phyloP scores from a whole-genome alignment of 2,329 filamentous ascomycete genomes.

The Bipolaris cookei region DNA sequence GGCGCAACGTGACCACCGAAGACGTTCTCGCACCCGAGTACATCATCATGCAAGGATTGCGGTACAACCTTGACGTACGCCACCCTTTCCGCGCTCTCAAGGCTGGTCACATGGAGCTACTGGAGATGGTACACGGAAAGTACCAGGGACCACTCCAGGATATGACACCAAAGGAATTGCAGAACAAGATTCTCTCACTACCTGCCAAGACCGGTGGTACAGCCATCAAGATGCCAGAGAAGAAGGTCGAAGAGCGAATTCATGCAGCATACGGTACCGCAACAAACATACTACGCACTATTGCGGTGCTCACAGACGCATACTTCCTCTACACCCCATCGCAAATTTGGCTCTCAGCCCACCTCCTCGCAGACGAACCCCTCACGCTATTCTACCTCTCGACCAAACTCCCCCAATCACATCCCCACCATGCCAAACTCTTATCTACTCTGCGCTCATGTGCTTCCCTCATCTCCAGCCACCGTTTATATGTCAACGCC shows the following conservation, averaged over 20 bases:
- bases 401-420: slow-evolving; percentile 50
- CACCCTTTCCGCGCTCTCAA: slow-evolving; percentile 90
- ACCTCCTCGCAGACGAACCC: slow-evolving; percentile 75
- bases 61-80: slow-evolving; percentile 91
- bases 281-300: slow-evolving; percentile 61
- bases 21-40: slow-evolving; percentile 92
- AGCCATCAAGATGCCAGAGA: slow-evolving; percentile 19
- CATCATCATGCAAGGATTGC: slow-evolving; percentile 85
- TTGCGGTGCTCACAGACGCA: slow-evolving; percentile 86
- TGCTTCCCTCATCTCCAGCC: slow-evolving; percentile 48
- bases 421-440: slow-evolving; percentile 42
- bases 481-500: slow-evolving; percentile 29
- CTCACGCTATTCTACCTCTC: slow-evolving; percentile 59
- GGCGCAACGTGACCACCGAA: slow-evolving; percentile 68
- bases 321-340: slow-evolving; percentile 96
- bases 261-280: slow-evolving; percentile 73
- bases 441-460: slow-evolving; percentile 49
- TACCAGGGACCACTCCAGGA: slow-evolving; percentile 46
- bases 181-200: slow-evolving; percentile 38
- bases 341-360: slow-evolving; percentile 87
- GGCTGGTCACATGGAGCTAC: slow-evolving; percentile 82
- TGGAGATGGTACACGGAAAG: slow-evolving; percentile 69
- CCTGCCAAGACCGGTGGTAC: slow-evolving; percentile 28
- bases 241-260: slow-evolving; percentile 54
- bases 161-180: slow-evolving; percentile 32